Evolutionary conservation across 768 basidiomycete genomes (phyloP), one percentile per base, ranked within the genome.

Genomic region (Chiua virens): DNA sequence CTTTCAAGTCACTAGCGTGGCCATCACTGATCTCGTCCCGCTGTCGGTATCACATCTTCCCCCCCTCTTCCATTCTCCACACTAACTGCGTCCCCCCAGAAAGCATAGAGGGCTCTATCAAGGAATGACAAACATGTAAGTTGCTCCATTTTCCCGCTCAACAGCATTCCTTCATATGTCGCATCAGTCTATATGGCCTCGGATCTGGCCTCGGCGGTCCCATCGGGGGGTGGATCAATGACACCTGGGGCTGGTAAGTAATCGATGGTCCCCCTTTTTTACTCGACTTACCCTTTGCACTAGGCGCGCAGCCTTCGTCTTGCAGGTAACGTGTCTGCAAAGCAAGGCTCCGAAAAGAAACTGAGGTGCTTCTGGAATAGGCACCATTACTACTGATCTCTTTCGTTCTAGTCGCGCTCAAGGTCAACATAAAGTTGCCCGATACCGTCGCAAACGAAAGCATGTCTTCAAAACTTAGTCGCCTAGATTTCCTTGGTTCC

Each of bases 71-170:
- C 39, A 32, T 57, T 35, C 20, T 52, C 27, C 23, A 18, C 6
- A 39, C 38, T 54, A 42, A 42, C n/a, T 36, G 18, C 41, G 32
- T 46, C 36, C 32, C 35, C 27, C 27, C 61, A 92, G 90, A 60
- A 87, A 87, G 64, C 85, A 91, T 54, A 79, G 95, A 47, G 95
- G 92, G 3, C 70, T 96, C 9, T 96, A 93, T 63, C 96, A 98
- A 68, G 94, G 94, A 49, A 78, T 92, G 76, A 85, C 87, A 30
- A 93, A 93, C 64, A 82, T 93, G 90, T 92, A 74, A 58, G 82
- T 65, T 30, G 2, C 8, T 48, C 25, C 38, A 41, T 37, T 38
- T 23, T 30, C 13, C 38, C 15, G 7, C 42, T 55, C 56, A 8
- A 52, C 34, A 18, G 8, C 7, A 37, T 51, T 45, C 3, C 50